Evolutionary conservation across 305 asterid genomes (phyloP).

Genomic region (Fraxinus latifolia): DNA sequence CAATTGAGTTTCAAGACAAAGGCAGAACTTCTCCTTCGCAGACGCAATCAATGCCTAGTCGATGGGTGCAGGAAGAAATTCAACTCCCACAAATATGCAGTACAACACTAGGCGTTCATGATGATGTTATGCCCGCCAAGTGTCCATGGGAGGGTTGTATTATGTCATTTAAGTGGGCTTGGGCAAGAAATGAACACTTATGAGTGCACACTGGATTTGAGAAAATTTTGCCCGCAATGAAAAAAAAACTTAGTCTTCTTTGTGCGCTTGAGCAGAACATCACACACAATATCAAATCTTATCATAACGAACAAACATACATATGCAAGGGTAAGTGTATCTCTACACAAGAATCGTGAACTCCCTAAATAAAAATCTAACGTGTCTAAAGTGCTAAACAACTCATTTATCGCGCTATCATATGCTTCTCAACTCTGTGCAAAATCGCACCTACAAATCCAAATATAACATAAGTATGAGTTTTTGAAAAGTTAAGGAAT

Average conservation of each 20-base stretch:
- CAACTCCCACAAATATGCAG: background rate
- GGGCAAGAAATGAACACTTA: background rate
- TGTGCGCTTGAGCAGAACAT: conserved; percentile 83
- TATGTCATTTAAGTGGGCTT: background rate
- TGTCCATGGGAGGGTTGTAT: background rate
- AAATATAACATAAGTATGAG: too few relatives aligned
- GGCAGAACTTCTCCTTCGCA: background rate
- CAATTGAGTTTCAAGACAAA: too few relatives aligned
- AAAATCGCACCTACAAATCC: too few relatives aligned
- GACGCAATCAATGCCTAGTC: background rate
- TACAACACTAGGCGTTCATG: background rate
- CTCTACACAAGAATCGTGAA: conserved; percentile 65
- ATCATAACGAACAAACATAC: conserved; percentile 81
- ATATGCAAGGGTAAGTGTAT: conserved; percentile 66
- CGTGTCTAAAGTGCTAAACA: conserved; percentile 56
- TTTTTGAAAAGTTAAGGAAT: too few relatives aligned
- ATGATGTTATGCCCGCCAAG: background rate
- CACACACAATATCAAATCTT: conserved; percentile 75
- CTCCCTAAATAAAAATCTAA: conserved; percentile 61
- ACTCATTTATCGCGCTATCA: conserved; percentile 47
- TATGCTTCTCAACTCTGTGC: conserved; percentile 88
- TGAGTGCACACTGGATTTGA: background rate
- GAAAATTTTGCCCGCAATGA: too few relatives aligned
- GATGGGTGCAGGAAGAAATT: background rate
- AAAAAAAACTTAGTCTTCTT: conserved; percentile 58